Conservation (phyloP, 805 yeast genomes). For the Ogataea degrootiae region DNA sequence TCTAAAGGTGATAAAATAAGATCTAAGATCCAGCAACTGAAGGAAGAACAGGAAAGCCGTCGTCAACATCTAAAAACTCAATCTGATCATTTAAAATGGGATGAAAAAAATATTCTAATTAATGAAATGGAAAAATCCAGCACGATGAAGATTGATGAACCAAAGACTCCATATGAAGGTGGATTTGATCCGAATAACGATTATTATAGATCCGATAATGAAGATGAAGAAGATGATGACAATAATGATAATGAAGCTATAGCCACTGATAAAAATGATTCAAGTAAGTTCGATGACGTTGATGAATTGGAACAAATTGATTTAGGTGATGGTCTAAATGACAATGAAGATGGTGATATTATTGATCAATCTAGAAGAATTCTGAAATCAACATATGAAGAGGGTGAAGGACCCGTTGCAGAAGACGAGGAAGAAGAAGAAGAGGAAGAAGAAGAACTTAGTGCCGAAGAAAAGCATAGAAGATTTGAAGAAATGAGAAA, state of each 20-base stretch:
- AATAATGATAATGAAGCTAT: slow-evolving; percentile 28
- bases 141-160: slow-evolving; percentile 86
- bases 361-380: no score
- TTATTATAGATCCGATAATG: slow-evolving; percentile 68
- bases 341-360: slow-evolving; percentile 3
- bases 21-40: slow-evolving; percentile 38
- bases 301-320: slow-evolving; percentile 13
- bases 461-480: slow-evolving; percentile 44
- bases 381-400: not conserved
- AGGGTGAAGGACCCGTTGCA: not conserved
- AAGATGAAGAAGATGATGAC: slow-evolving; percentile 39
- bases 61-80: slow-evolving; percentile 22
- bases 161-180: slow-evolving; percentile 92
- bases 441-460: slow-evolving; percentile 31
- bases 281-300: slow-evolving; percentile 27
- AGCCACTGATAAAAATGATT: slow-evolving; percentile 4
- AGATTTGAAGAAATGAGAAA: slow-evolving; percentile 76
- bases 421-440: slow-evolving; percentile 16
- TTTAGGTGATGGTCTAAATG: slow-evolving; percentile 33
- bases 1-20: slow-evolving; percentile 43
- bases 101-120: slow-evolving; percentile 67
- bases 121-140: slow-evolving; percentile 70
- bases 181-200: slow-evolving; percentile 82
- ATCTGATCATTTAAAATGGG: slow-evolving; percentile 67
- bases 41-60: slow-evolving; percentile 20